Conservation (phyloP, 192 early-diverging fungal species). For the Haplosporangium gracile region DNA sequence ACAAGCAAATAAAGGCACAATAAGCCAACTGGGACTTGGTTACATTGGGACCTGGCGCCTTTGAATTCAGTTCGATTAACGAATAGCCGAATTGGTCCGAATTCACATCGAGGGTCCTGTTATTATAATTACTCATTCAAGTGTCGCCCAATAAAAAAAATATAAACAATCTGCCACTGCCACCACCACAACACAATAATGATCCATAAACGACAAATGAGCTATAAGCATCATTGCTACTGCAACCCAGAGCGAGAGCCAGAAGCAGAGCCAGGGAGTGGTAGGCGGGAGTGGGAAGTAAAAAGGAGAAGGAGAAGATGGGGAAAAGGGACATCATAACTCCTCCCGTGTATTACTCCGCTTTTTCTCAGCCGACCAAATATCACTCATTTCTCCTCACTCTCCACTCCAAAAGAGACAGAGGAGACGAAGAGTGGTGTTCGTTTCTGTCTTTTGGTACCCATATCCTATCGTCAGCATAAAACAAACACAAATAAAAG, state of each 20-base stretch:
- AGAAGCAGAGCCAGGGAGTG: too few relatives aligned
- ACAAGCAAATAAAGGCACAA: background rate
- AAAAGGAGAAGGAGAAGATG: too few relatives aligned
- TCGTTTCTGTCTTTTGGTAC: background rate
- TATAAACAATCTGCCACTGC: too few relatives aligned
- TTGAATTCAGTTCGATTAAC: background rate
- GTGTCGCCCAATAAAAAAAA: too few relatives aligned
- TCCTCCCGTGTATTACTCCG: background rate
- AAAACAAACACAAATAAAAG: background rate
- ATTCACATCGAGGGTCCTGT: constrained; percentile 12
- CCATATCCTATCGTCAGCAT: background rate
- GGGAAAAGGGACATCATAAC: too few relatives aligned
- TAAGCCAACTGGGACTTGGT: background rate
- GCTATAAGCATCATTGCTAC: too few relatives aligned
- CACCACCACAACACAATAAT: too few relatives aligned
- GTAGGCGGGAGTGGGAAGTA: background rate
- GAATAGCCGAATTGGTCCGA: background rate
- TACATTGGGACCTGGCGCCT: background rate
- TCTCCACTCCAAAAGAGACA: background rate
- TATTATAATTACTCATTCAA: background rate
- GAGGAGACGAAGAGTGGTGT: background rate
- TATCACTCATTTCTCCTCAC: background rate
- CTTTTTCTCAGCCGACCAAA: background rate
- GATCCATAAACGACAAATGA: too few relatives aligned
- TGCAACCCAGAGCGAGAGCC: too few relatives aligned